A percentile compares a stretch with the other conserved stretches of the same genome.
phyloP scores from a whole-genome alignment of 208 protist species.

The Acanthamoeba triangularis region DNA sequence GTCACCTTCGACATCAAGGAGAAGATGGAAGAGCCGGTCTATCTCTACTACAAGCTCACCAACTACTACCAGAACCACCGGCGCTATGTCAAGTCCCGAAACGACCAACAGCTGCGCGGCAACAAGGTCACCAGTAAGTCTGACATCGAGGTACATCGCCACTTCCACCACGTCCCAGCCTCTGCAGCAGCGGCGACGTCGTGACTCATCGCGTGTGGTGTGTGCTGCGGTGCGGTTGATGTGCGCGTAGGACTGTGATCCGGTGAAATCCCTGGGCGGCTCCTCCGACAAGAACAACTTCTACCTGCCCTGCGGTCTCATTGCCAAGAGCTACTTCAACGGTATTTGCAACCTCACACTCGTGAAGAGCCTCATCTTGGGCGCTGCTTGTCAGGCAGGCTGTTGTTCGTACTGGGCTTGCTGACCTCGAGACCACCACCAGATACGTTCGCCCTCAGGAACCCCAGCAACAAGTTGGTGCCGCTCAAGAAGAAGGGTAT shows the following conservation, averaged over 20 bases:
- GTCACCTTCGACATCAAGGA: constrained; percentile 88
- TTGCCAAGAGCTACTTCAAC: constrained; percentile 99
- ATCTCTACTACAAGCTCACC: constrained; percentile 98
- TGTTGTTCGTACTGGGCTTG: neutral
- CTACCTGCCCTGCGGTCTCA: constrained; percentile 97
- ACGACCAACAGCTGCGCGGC: constrained; percentile 87
- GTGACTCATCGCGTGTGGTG: neutral
- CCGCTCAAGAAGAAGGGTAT: constrained; percentile 94
- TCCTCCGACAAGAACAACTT: constrained; percentile 89
- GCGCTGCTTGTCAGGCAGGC: neutral
- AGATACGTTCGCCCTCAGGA: constrained; percentile 75
- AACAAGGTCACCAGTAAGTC: constrained; percentile 47
- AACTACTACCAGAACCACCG: constrained; percentile 99
- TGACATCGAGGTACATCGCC: neutral
- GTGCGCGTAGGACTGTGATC: constrained; percentile 81
- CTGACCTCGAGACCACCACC: neutral
- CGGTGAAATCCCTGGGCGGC: constrained; percentile 67
- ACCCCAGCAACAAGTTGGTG: constrained; percentile 25
- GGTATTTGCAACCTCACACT: constrained; percentile 92
- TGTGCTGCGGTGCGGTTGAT: too few species aligned
- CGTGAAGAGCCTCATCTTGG: too few species aligned
- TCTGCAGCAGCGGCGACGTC: neutral
- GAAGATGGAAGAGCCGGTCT: constrained; percentile 95
- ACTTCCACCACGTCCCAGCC: too few species aligned
- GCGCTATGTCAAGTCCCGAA: constrained; percentile 93